phyloP scores from a whole-genome alignment of 148 eudicot genomes.

The Silene uniflora region DNA sequence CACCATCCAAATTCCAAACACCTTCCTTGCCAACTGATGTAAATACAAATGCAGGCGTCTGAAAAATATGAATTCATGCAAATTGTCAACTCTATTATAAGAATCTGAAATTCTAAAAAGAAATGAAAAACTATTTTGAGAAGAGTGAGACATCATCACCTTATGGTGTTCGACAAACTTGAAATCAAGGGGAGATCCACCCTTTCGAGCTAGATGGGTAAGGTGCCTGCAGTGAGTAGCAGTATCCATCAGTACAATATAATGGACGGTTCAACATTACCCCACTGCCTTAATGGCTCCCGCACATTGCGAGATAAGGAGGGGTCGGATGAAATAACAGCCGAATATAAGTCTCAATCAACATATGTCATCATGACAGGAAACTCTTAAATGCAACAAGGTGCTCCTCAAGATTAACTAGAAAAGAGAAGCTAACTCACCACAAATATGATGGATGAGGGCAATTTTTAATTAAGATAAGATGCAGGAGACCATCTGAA shows the following conservation, averaged over 20 bases:
- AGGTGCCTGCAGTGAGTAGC: slow-evolving; percentile 58
- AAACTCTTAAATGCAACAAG: no score
- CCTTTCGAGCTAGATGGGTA: slow-evolving; percentile 68
- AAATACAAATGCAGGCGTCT: slow-evolving; percentile 87
- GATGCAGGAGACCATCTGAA: slow-evolving; percentile 85
- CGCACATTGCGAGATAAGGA: no score
- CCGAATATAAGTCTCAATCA: no score
- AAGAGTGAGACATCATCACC: slow-evolving; percentile 28
- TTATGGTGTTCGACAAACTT: slow-evolving; percentile 90
- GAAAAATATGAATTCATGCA: background rate
- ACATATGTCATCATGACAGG: no score
- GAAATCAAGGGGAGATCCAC: slow-evolving; percentile 78
- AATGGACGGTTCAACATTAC: background rate
- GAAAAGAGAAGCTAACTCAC: slow-evolving; percentile 36
- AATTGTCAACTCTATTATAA: no score
- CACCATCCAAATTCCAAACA: slow-evolving; percentile 94
- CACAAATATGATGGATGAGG: slow-evolving; percentile 75
- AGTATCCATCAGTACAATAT: slow-evolving; percentile 5
- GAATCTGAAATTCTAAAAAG: no score
- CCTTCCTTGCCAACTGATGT: slow-evolving; percentile 76
- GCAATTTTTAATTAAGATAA: slow-evolving; percentile 77
- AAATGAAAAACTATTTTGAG: no score
- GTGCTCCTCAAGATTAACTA: no score
- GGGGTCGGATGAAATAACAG: no score
- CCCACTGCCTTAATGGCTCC: no score